Percentiles rank a stretch among this genome's conserved stretches.
phyloP scores from a whole-genome alignment of 768 basidiomycete species.

The Russula compacta region DNA sequence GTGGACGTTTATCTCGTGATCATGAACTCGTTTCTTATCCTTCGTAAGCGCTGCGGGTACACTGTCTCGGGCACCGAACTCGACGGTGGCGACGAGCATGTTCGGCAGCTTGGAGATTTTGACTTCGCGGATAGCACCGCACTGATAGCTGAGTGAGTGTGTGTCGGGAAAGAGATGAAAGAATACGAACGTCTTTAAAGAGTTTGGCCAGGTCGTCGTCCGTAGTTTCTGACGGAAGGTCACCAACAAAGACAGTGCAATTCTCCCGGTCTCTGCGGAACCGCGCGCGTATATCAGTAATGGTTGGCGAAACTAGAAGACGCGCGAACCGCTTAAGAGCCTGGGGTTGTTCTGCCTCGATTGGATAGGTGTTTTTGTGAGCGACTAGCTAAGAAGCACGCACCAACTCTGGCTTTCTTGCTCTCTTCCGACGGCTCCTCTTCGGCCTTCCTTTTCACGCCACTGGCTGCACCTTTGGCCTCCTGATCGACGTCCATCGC shows the following conservation, averaged over 20 bases:
- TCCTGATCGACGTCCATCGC: constrained; percentile 37
- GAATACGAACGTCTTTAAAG: constrained; percentile 71
- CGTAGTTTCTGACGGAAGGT: constrained; percentile 45
- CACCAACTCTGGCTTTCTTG: constrained; percentile 60
- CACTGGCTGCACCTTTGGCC: constrained; percentile 31
- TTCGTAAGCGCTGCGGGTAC: constrained; percentile 85
- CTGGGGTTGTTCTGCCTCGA: constrained; percentile 33
- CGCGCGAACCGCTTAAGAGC: constrained; percentile 50
- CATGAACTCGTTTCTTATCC: constrained; percentile 82
- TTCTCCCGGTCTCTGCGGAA: constrained; percentile 83
- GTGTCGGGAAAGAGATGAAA: neutral
- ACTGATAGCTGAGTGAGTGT: constrained; percentile 40
- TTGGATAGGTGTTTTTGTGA: neutral
- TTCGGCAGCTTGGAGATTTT: constrained; percentile 59
- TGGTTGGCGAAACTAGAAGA: neutral
- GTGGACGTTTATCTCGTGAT: constrained; percentile 73
- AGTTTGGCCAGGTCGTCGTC: constrained; percentile 62
- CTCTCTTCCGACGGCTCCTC: constrained; percentile 35
- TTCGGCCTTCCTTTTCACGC: constrained; percentile 58
- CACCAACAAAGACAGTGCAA: constrained; percentile 79
- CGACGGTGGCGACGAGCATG: constrained; percentile 72
- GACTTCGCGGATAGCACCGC: constrained; percentile 77
- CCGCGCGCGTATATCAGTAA: neutral
- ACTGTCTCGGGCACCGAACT: constrained; percentile 75
- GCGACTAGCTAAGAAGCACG: constrained; percentile 20